Evolutionary conservation across 139 green algal genomes (phyloP), one percentile per base, ranked within the genome.

Genomic region (Chlamydomonas applanata): DNA sequence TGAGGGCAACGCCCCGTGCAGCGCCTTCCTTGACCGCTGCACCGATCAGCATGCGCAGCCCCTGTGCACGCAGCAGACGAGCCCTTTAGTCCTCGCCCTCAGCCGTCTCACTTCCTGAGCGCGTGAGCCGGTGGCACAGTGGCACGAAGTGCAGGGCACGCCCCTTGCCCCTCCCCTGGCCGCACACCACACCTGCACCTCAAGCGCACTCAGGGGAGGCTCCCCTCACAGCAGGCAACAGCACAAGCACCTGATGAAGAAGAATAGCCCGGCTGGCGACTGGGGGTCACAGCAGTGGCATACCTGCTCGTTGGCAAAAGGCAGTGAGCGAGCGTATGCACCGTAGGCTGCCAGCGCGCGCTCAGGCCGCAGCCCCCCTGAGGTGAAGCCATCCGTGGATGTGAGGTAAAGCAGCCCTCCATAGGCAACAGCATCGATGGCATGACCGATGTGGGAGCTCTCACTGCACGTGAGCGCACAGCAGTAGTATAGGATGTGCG

Each of bases 331-430:
- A 9, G 64, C 20, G 59, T 82, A 89, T 20, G 63, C 62, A 53
- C 86, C 86, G 71, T 91, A 91, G 1, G 84, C 81, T 16, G 84
- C 79, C 29, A 91, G 67, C 0, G 74, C 69, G 0, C 79, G 74
- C 30, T 67, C 46, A 3, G 86, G 86, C 3, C 77, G 68, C 30
- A 80, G 79, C 35, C 89, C 85, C 54, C 52, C 33, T 27, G 45
- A 71, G 24, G 54, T 73, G 62, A 92, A 83, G 69, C 88, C 89
- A 74, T 92, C 89, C 0, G 89, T 94, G 56, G 57, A 83, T 19
- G 89, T 94, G 60, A 91, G 77, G 80, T 92, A 94, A 13, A 94
- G 75, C 82, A 94, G 74, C 11, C 89, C 88, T 3, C 83, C 83
- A 46, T 74, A 29, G 60, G 70, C 60, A 3, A 78, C 36, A 17